Evolutionary conservation across 306 rosid species (phyloP).

Genomic region (Fragaria ananassa): DNA sequence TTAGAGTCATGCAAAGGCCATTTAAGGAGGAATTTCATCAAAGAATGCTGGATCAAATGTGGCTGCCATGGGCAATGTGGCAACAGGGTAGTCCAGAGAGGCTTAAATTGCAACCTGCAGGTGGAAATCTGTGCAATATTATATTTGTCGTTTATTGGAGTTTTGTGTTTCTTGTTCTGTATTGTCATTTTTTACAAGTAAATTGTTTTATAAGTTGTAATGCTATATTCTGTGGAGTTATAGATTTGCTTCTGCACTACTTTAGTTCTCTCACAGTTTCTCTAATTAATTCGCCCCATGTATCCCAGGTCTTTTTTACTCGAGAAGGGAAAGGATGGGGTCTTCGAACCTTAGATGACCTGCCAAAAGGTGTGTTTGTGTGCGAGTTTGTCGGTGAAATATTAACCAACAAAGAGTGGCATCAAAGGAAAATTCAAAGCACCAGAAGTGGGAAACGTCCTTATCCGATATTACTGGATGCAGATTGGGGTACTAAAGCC

Average conservation of each 20-base stretch:
- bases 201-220: neutral
- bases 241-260: neutral
- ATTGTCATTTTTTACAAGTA: neutral
- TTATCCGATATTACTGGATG: slow-evolving; percentile 60
- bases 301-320: slow-evolving; percentile 70
- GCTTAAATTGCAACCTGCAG: slow-evolving; percentile 82
- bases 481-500: slow-evolving; percentile 61
- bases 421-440: slow-evolving; percentile 50
- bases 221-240: slow-evolving; percentile 6
- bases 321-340: slow-evolving; percentile 94
- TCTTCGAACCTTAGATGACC: slow-evolving; percentile 76
- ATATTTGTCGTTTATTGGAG: neutral
- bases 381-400: slow-evolving; percentile 90
- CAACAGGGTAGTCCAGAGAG: slow-evolving; percentile 90
- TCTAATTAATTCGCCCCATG: slow-evolving; percentile 18
- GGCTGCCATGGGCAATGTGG: slow-evolving; percentile 84
- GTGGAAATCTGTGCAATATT: slow-evolving; percentile 29
- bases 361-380: slow-evolving; percentile 88
- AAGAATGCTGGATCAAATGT: slow-evolving; percentile 95
- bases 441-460: slow-evolving; percentile 44
- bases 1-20: slow-evolving; percentile 95
- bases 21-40: slow-evolving; percentile 61
- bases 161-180: neutral
- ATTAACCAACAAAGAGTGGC: slow-evolving; percentile 60
- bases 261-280: neutral